A percentile compares a stretch with the other conserved stretches of the same genome.
phyloP scores from a whole-genome alignment of 2,329 filamentous ascomycete species.

The Hymenoscyphus infarciens region DNA sequence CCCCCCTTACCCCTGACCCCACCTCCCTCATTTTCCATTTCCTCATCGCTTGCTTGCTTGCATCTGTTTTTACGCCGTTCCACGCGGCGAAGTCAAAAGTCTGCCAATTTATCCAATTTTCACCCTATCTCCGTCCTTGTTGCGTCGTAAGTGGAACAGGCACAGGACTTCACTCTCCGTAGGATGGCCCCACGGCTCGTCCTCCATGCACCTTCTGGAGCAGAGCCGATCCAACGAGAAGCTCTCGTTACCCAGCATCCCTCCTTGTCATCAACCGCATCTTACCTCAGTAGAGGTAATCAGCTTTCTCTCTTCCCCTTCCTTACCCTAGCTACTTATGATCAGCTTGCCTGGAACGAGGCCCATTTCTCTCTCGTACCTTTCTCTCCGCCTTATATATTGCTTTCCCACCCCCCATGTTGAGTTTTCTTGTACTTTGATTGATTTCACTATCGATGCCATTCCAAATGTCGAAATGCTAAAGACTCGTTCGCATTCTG shows the following conservation, averaged over 20 bases:
- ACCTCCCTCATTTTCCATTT: neutral
- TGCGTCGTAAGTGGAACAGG: neutral
- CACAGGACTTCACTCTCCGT: neutral
- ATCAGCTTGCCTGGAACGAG: neutral
- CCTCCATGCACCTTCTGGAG: neutral
- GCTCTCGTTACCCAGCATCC: neutral
- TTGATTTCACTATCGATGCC: neutral
- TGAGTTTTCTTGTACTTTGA: neutral
- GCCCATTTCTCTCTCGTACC: neutral
- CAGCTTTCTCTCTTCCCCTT: neutral
- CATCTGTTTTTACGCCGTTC: neutral
- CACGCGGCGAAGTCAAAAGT: neutral
- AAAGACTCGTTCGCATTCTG: conserved; percentile 2
- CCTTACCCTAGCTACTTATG: neutral
- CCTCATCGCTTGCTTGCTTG: neutral
- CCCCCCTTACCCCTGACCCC: neutral
- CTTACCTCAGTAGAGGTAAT: conserved; percentile 11
- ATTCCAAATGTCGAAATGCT: conserved; percentile 13
- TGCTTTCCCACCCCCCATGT: neutral
- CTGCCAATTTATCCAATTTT: neutral
- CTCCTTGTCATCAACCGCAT: conserved; percentile 11
- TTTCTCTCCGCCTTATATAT: neutral
- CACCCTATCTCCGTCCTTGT: neutral
- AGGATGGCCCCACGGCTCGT: neutral
- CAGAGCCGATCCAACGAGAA: conserved; percentile 3